Percentiles rank a stretch among this genome's conserved stretches.
phyloP scores from a whole-genome alignment of 139 green algal species.

The Limnomonas spitsbergensis region DNA sequence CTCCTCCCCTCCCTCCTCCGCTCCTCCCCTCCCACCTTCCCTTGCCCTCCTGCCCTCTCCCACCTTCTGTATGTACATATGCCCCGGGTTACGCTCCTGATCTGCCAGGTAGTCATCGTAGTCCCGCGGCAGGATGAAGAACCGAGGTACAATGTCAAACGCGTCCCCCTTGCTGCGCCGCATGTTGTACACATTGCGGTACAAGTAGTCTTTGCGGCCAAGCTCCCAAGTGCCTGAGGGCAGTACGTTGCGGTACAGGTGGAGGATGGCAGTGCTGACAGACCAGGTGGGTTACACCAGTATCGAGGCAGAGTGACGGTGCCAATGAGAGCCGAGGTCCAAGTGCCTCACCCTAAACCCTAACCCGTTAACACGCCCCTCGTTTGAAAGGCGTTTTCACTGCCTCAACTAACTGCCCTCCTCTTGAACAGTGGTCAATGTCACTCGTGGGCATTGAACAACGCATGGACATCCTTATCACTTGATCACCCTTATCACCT shows the following conservation, averaged over 20 bases:
- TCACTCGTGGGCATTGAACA: no score
- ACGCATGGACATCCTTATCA: no score
- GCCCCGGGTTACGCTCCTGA: slow-evolving; percentile 37
- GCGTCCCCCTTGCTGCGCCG: slow-evolving; percentile 22
- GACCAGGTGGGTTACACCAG: neutral
- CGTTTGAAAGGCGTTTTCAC: no score
- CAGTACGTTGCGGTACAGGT: neutral
- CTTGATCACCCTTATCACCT: no score
- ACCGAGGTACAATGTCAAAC: slow-evolving; percentile 61
- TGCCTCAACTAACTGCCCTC: no score
- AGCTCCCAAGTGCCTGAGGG: slow-evolving; percentile 66
- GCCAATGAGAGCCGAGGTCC: no score
- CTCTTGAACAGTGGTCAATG: no score
- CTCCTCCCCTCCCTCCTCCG: no score
- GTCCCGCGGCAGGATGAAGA: slow-evolving; percentile 61
- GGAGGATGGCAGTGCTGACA: neutral
- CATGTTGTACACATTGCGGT: slow-evolving; percentile 46
- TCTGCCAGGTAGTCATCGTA: slow-evolving; percentile 55
- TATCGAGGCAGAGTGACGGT: neutral
- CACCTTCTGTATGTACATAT: slow-evolving; percentile 59
- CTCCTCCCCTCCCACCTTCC: no score
- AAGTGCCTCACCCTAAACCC: no score
- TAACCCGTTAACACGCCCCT: no score
- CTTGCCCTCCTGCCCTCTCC: no score
- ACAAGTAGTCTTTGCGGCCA: slow-evolving; percentile 65